Percentiles rank a stretch among this genome's conserved stretches.
Conservation (phyloP, 78 protist species). For the Dictyostelium capitatum region DNA sequence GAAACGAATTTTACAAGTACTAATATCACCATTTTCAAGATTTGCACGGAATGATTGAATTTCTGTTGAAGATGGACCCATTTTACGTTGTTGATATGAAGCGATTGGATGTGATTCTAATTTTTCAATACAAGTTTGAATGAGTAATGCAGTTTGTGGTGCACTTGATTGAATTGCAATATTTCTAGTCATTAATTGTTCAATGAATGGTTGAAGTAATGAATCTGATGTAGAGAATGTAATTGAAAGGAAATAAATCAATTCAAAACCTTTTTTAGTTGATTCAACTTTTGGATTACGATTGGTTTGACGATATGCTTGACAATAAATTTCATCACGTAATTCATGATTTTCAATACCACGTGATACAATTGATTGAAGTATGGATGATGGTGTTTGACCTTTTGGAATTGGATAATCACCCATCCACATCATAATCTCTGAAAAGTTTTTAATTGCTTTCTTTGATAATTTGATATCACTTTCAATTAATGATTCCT, state of each 20-base stretch:
- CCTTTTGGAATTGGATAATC: slow-evolving; percentile 70
- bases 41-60: slow-evolving; percentile 36
- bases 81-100: slow-evolving; percentile 29
- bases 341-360: slow-evolving; percentile 59
- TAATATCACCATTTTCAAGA: neutral
- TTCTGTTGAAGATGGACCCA: slow-evolving; percentile 58
- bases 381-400: neutral
- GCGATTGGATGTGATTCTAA: slow-evolving; percentile 39
- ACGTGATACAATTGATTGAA: slow-evolving; percentile 29
- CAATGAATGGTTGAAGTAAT: slow-evolving; percentile 16
- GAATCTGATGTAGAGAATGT: slow-evolving; percentile 51
- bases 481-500: slow-evolving; percentile 56
- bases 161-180: slow-evolving; percentile 7
- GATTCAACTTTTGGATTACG: slow-evolving; percentile 60
- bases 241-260: slow-evolving; percentile 26
- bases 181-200: slow-evolving; percentile 46
- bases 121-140: slow-evolving; percentile 3
- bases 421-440: slow-evolving; percentile 71
- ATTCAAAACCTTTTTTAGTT: slow-evolving; percentile 45
- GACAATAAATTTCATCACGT: slow-evolving; percentile 82
- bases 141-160: neutral
- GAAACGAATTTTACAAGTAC: slow-evolving; percentile 44
- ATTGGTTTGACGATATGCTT: slow-evolving; percentile 81
- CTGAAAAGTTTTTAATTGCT: slow-evolving; percentile 35
- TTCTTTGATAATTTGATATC: slow-evolving; percentile 47